Evolutionary conservation across 495 filamentous ascomycete species (phyloP), one percentile per base, ranked within the genome.

Genomic region (Aspergillus panamensis): DNA sequence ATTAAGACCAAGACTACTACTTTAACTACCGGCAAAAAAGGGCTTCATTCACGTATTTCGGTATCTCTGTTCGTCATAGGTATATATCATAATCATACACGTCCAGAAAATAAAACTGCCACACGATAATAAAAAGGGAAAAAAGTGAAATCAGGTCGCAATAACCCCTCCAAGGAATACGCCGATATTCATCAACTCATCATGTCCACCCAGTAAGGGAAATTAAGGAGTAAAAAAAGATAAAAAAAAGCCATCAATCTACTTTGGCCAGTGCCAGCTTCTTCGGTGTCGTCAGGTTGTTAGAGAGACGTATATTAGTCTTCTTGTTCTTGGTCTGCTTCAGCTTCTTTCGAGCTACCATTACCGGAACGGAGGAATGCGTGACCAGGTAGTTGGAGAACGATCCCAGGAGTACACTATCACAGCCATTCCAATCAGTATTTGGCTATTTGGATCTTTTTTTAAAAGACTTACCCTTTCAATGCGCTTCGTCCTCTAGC

Each of bases 311-410:
- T 58, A 84, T 69, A 20, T 81, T 80, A 5, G 80, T 75, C 32
- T 76, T 73, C 63, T 83, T 82, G 62, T 84, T 86, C 66, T 91
- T 90, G 59, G 80, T 82, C 65, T 90, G 84, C 65, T 90, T 82
- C 51, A 92, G 75, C 57, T 87, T 86, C 76, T 90, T 92, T 25
- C 90, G 81, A 3, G 90, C 91, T 17, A 95, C 89, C 91, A 96
- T 95, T 29, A 95, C 91, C 0, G 94, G 94, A n/a, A 96, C 91
- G 7, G 90, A 95, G 51, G 88, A 92, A 73, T 97, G 96, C 43
- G 90, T 92, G 25, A 98, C 90, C 10, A 98, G 81, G 68, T 98
- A 98, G 68, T 96, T 97, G 53, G 89, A 93, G 71, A 98, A 97
- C 3, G 92, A 96, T 16, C 94, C 94, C 16, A 97, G 81, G 31